Evolutionary conservation across 768 basidiomycete genomes (phyloP), one percentile per base, ranked within the genome.

Genomic region (Lyophyllum semitale): DNA sequence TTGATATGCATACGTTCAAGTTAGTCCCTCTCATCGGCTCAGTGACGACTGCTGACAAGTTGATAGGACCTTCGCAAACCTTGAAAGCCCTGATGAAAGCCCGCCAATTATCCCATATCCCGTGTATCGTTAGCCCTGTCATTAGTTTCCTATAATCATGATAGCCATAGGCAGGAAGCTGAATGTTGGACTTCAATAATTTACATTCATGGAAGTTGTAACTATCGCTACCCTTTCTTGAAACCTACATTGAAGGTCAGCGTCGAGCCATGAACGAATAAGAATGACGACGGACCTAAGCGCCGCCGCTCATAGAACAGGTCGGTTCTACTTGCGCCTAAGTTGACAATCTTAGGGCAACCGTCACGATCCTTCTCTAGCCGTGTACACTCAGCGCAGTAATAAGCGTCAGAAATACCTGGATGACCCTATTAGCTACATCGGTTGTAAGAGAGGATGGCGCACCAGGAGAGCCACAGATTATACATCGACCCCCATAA

Each of bases 361-460:
- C 97, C 97, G 71, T 99, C 97, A 32, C 97, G 79, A 64, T 98
- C 95, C 68, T 98, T 98, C 70, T 99, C 97, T 47, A 98, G 76
- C 47, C 95, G 79, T n/a, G 91, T 94, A 66, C 93, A 98, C 74
- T 96, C 95, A 1, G 96, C 95, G 60, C 97, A 99, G 66, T 99
- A 99, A 72, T 98, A 98, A 3, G 97, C 97, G 69, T 99, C 97
- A 23, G 95, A 98, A 48, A 99, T 97, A 66, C 96, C 96, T 96
- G 33, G 3, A 42, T 42, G 48, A 58, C 23, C 35, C 22, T 40
- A 26, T 43, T 8, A 29, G 48, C 43, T 30, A 17, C 26, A 57
- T 29, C 8, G 37, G 20, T 13, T 42, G 41, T 46, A 15, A 27
- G 4, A 42, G 30, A 48, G 26, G 15, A 8, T 44, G 33, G 55